Percentiles rank a stretch among this genome's conserved stretches.
Evolutionary conservation across 78 protist species (phyloP).

Genomic region (slime mould (Dictyostelium discoideum)): DNA sequence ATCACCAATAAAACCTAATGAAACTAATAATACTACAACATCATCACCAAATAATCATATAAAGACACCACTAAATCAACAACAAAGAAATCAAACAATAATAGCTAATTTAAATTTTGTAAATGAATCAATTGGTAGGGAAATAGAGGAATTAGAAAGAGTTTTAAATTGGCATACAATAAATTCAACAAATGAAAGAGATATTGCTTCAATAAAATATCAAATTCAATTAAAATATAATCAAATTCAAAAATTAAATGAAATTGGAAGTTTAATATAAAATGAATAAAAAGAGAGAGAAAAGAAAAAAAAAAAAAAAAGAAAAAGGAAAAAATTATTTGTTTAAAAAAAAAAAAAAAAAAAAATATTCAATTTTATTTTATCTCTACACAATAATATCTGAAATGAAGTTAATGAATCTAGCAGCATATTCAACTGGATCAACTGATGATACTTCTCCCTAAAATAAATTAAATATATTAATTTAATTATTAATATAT

Average conservation of each 20-base stretch:
- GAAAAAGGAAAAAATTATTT: background rate
- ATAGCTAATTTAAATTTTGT: background rate
- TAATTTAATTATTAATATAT: background rate
- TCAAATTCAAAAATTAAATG: background rate
- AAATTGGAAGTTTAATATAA: background rate
- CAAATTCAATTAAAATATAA: background rate
- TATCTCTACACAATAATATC: slow-evolving; percentile 17
- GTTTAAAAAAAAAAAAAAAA: background rate
- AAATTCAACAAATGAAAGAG: background rate
- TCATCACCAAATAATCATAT: background rate
- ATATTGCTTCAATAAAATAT: background rate
- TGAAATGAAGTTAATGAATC: slow-evolving; percentile 79
- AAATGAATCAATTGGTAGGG: background rate
- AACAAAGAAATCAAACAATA: background rate
- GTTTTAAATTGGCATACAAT: background rate
- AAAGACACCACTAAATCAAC: background rate
- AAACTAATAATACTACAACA: background rate
- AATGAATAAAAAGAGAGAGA: background rate
- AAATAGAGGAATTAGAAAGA: background rate
- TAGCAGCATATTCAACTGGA: slow-evolving; percentile 83
- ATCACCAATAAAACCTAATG: background rate
- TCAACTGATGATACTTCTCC: slow-evolving; percentile 47
- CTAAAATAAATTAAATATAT: background rate
- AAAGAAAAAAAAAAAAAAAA: background rate
- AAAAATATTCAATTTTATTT: background rate